Evolutionary conservation across 2,329 filamentous ascomycete genomes (phyloP), one percentile per base, ranked within the genome.

Genomic region (Paecilomyces fulvus): DNA sequence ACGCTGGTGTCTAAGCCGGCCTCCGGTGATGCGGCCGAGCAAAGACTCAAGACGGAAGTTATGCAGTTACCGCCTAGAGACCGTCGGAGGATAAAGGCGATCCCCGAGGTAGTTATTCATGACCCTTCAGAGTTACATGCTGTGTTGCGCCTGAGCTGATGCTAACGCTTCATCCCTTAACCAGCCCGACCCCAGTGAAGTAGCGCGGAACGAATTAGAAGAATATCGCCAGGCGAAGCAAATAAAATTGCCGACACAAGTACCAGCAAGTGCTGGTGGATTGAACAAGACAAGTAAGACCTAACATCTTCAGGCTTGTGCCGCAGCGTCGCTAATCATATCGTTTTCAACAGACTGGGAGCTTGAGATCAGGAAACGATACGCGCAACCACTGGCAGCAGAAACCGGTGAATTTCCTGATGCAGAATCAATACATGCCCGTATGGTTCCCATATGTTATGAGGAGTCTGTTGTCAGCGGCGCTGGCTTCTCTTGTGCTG

Each of bases 251-350:
- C 77, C 80, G 28, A 80, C 86, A 30, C 83, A 89, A 56, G 81
- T 84, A 8, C 85, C 87, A 25, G 80, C 85, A 28, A 85, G 84
- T 66, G 86, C 87, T 23, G 86, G 84, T 28, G 87, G 87, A 20
- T 80, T 92, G 50, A 91, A 89, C 63, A 90, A 92, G 79, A 95
- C 81, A 33, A 84, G 87, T 90, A 78, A 69, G 85, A 74, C 28
- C 21, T 25, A 30, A 31, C 23, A 56, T 37, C 30, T 28, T 53
- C 52, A 46, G 33, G 54, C 28, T 43, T 48, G 63, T 68, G 3
- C 23, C 10, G 9, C 28, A 23, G 11, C 28, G 12, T 28, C 30
- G 50, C 17, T 52, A 58, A 67, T 57, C 50, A 33, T 53, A 17
- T 20, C 12, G 56, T 43, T 52, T 48, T 52, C 30, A 30, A 52